Base-by-base conservation (phyloP, 768 basidiomycete species). In the Phylloporus sp. region DNA sequence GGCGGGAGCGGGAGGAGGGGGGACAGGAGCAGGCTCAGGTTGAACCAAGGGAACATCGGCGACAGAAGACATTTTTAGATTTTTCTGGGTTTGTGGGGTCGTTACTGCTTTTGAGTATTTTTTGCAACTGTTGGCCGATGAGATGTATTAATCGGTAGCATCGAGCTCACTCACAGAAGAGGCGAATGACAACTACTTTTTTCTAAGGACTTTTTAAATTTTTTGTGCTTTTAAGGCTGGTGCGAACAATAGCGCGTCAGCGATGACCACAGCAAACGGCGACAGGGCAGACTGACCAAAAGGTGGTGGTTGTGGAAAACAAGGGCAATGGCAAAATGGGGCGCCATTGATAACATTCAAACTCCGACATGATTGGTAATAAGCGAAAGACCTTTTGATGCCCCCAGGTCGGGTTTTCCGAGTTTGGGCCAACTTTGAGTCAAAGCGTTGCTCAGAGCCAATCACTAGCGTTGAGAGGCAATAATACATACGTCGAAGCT, bases 91-190 rank as follows among this genome's bases (percentile, higher is more conserved):
- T 75, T 76, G 69, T 71, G 72, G 67, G 78, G 84, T 90, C 87
- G 87, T 90, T 90, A 90, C 87, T 90, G 86, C 82, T 87, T 51
- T 55, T 87, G 78, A 83, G 76, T 71, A 75, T 87, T 86, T 86
- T 84, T 74, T 82, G 72, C 67, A 71, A 75, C 78, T 82, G 48
- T 60, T 21, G 31, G 39, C 18, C 44, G 32, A 40, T 56, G 44
- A 43, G 58, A 51, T 42, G 40, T 46, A 41, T 48, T 48, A 18
- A 27, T 51, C 41, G 50, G 35, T 32, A 38, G 56, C 49, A 50
- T 43, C 44, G 55, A 40, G 53, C 32, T 48, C 39, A 73, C 78
- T 53, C 60, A 82, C 81, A 84, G 74, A 81, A 75, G 76, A 83
- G 78, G 77, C 65, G 78, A 83, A 73, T 81, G 72, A 76, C 75